phyloP scores from a whole-genome alignment of 257 asterid genomes.

The Phtheirospermum japonicum region DNA sequence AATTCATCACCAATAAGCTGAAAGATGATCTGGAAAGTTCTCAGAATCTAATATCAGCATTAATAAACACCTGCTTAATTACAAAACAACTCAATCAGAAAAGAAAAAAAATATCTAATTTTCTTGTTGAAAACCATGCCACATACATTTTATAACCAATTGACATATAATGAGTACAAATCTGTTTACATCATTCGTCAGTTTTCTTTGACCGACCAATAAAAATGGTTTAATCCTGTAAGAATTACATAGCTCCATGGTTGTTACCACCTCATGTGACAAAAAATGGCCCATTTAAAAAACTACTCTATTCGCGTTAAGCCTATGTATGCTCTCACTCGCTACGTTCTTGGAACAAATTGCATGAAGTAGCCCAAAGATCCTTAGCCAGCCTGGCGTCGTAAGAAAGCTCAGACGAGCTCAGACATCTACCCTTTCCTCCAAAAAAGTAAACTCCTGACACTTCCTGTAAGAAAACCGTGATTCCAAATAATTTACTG shows the following conservation, averaged over 20 bases:
- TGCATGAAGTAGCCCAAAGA: constrained; percentile 68
- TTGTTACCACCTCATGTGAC: neutral
- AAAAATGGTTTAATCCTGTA: neutral
- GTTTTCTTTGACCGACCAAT: neutral
- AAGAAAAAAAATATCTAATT: no score
- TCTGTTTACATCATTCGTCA: neutral
- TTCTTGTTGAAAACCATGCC: no score
- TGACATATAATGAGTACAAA: no score
- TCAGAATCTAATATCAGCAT: no score
- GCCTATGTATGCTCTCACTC: neutral
- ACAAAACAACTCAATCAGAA: no score
- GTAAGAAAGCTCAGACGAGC: constrained; percentile 65
- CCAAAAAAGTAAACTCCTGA: constrained; percentile 87
- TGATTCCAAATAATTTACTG: neutral
- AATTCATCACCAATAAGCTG: no score
- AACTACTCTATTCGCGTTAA: neutral
- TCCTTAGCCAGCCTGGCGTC: constrained; percentile 52
- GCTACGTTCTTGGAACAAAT: constrained; percentile 44
- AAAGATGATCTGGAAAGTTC: no score
- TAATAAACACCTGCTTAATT: no score
- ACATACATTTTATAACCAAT: neutral
- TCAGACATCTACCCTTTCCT: constrained; percentile 59
- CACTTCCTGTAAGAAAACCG: constrained; percentile 47
- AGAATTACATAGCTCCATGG: neutral
- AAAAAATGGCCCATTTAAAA: no score